Evolutionary conservation across 2,329 filamentous ascomycete species (phyloP).

Genomic region (Hypoxylon rubiginosum): DNA sequence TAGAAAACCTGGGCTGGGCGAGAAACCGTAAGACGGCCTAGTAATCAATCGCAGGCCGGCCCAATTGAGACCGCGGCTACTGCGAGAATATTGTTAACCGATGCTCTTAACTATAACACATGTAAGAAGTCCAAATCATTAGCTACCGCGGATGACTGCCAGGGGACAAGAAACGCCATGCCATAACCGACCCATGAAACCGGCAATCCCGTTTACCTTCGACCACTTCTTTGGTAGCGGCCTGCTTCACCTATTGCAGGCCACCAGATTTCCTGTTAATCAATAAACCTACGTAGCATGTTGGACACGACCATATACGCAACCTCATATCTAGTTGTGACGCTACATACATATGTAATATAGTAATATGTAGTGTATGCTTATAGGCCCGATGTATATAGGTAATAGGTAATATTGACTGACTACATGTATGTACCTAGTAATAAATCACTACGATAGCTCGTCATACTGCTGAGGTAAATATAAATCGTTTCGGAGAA

Average conservation of each 20-base stretch:
- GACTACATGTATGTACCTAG: neutral
- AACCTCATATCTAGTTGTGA: slow-evolving; percentile 1
- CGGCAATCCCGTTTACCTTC: neutral
- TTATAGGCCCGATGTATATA: neutral
- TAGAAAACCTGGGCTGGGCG: slow-evolving; percentile 46
- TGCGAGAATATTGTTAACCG: slow-evolving; percentile 15
- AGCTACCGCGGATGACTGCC: neutral
- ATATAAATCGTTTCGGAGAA: neutral
- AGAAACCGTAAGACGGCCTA: slow-evolving; percentile 40
- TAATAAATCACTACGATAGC: neutral
- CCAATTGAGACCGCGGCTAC: slow-evolving; percentile 20
- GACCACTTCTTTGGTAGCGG: neutral
- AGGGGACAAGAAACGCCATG: neutral
- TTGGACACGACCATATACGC: neutral
- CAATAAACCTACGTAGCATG: neutral
- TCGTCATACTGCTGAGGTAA: neutral
- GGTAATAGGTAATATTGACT: neutral
- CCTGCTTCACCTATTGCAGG: neutral
- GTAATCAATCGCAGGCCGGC: slow-evolving; percentile 31
- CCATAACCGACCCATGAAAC: neutral
- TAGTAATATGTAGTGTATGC: no score
- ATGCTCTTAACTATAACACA: slow-evolving; percentile 8
- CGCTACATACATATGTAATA: neutral
- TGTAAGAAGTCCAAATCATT: slow-evolving; percentile 3
- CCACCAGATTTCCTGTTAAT: neutral